Conservation (phyloP, 768 basidiomycete species). For the Lentinula guzmanii region DNA sequence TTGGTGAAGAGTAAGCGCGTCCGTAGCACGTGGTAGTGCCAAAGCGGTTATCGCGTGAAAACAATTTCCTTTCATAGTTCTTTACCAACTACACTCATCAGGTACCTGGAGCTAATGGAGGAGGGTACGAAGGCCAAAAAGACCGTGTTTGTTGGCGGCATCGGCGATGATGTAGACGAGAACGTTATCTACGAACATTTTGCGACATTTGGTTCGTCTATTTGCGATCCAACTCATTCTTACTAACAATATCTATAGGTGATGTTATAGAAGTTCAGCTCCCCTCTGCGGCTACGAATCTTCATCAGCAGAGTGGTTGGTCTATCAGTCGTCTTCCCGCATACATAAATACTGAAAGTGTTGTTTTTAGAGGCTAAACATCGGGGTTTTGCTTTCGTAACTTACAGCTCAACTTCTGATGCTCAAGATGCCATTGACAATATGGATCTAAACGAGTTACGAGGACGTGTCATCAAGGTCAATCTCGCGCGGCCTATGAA, state of each 20-base stretch:
- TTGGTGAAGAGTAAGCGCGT: background rate
- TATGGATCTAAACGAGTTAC: constrained; percentile 92
- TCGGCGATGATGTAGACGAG: constrained; percentile 83
- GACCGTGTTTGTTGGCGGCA: constrained; percentile 79
- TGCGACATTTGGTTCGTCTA: constrained; percentile 75
- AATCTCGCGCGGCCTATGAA: constrained; percentile 85
- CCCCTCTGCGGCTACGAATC: constrained; percentile 72
- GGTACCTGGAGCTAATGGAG: constrained; percentile 44
- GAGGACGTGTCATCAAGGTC: constrained; percentile 71
- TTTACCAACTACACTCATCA: background rate
- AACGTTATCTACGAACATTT: constrained; percentile 70
- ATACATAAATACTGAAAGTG: constrained; percentile 1
- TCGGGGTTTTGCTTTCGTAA: constrained; percentile 92
- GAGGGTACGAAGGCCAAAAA: constrained; percentile 82
- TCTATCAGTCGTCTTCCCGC: constrained; percentile 6
- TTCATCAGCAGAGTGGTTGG: constrained; percentile 53
- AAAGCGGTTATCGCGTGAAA: constrained; percentile 35
- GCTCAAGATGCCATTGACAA: constrained; percentile 98
- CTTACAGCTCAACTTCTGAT: constrained; percentile 72
- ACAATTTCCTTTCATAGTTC: constrained; percentile 24
- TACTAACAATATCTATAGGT: constrained; percentile 38
- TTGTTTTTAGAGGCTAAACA: constrained; percentile 60
- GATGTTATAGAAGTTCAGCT: constrained; percentile 91
- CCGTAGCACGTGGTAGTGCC: constrained; percentile 18
- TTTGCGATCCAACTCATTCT: constrained; percentile 5